Evolutionary conservation across 78 protist species (phyloP), one percentile per base, ranked within the genome.

Genomic region (Isochrysis galbana): DNA sequence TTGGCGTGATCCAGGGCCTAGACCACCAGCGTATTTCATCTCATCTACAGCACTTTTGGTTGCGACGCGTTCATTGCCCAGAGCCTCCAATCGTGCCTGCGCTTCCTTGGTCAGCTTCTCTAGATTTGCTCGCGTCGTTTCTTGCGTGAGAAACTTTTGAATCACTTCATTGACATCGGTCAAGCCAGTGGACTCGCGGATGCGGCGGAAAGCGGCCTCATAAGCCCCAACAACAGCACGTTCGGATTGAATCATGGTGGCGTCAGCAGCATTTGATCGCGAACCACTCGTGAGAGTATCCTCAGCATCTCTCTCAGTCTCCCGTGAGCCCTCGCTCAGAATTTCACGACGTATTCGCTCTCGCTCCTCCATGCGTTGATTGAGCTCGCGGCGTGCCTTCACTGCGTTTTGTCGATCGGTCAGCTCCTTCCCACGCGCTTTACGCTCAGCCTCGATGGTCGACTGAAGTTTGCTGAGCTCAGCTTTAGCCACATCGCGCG

Each of bases 101-200:
- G 95, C 95, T n/a, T 94, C 93, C 39, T 61, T 44, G 29, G 92
- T 86, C 84, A 78, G n/a, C 42, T 2, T 39, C n/a, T 54, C 45
- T 22, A 94, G 89, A 42, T 54, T 55, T 51, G 36, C 82, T n/a
- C 41, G 84, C 32, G 93, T 91, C 67, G 69, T 70, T 25, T 87
- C 92, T 78, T 94, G 93, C 34, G 94, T 72, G 47, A 72, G 47
- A 90, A 94, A 86, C 89, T 94, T 94, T 39, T 94, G 93, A 82
- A 94, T 91, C 38, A 47, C 91, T 23, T 94, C 95, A 83, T 91
- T 91, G 21, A 91, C 92, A 69, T 87, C 93, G 22, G 86, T 2
- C 41, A 94, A 91, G 54, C 95, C 95, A 11, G 95, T 94, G 72
- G 93, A 92, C 46, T 94, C 95, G 90, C 88, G 86, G 82, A 94